Evolutionary conservation across 2,329 filamentous ascomycete genomes (phyloP), one percentile per base, ranked within the genome.

Genomic region (Hysterium pulicare): DNA sequence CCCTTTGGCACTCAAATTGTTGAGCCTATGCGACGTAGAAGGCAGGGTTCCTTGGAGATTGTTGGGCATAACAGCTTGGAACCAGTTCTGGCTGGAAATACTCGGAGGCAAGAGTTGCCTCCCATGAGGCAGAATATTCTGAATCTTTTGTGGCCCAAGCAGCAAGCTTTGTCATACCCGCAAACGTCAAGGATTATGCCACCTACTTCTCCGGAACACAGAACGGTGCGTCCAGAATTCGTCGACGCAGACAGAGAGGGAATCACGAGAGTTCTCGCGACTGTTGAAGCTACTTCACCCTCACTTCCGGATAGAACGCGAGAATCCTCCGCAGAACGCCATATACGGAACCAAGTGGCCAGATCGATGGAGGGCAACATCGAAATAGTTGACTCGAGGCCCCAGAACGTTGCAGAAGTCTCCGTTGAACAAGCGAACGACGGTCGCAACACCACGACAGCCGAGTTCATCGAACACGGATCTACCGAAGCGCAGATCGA

Each of bases 1-100:
- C 41, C 52, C 1, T 59, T 53, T 36, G 53, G 37, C 11, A 60
- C 57, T 3, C 60, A 63, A 37, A 1, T 55, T 1, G 43, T 38
- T 11, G 50, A 47, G n/a, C 42, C 45, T 1, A 22, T 39, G 8
- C 39, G 9, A n/a, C 38, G 13, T 47, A 32, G 15, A 17, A 22
- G 11, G 11, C 2, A n/a, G 17, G 16, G 13, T 24, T 38, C 22
- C 9, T 11, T 24, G 21, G 20, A 38, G 19, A 13, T 16, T 3
- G 3, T 38, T 38, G 35, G 32, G n/a, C n/a, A n/a, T n/a, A 55
- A 49, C 6, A 39, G 44, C 3, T 15, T 49, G 21, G 53, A 57
- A 42, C 57, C 55, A 32, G 42, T 55, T 2, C 8, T 57, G 28
- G 55, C 53, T n/a, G 50, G 52, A 1, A 52, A 51, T 6, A 57